Conservation (phyloP, 2,329 filamentous ascomycete species). For the Claviceps humidiphila region DNA sequence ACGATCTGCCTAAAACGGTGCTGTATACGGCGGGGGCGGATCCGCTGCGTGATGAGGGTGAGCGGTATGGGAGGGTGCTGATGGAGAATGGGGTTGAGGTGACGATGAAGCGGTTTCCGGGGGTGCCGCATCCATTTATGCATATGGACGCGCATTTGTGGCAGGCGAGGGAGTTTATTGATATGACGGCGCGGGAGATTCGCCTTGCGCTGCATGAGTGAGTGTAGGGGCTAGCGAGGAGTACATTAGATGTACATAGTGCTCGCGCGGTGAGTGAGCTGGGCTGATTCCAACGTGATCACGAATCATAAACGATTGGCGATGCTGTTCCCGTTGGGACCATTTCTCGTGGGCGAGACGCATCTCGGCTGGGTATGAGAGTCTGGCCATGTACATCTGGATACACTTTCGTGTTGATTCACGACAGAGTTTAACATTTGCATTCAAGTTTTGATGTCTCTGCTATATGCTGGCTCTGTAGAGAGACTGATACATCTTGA, state of each 20-base stretch:
- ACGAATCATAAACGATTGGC: too few relatives aligned
- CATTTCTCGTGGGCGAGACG: too few relatives aligned
- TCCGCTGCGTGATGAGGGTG: slow-evolving; percentile 34
- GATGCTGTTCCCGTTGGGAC: too few relatives aligned
- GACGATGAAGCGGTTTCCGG: slow-evolving; percentile 29
- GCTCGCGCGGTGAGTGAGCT: too few relatives aligned
- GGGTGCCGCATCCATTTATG: slow-evolving; percentile 37
- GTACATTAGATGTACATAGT: background rate
- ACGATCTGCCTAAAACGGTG: slow-evolving; percentile 22
- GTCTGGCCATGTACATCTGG: too few relatives aligned
- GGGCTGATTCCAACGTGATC: too few relatives aligned
- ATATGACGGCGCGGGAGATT: slow-evolving; percentile 18
- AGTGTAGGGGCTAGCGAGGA: background rate
- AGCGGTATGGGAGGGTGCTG: slow-evolving; percentile 30
- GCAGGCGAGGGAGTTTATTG: slow-evolving; percentile 23
- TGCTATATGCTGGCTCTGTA: too few relatives aligned
- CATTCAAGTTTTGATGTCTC: too few relatives aligned
- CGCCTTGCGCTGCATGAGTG: slow-evolving; percentile 14
- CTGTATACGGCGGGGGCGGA: slow-evolving; percentile 31
- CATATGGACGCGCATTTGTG: slow-evolving; percentile 29
- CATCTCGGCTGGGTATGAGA: too few relatives aligned
- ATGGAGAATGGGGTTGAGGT: slow-evolving; percentile 31
- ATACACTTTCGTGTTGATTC: too few relatives aligned
- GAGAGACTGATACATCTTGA: too few relatives aligned
- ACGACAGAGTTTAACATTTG: too few relatives aligned